Evolutionary conservation across 2,329 filamentous ascomycete species (phyloP), one percentile per base, ranked within the genome.

Genomic region (Fusarium sp.): DNA sequence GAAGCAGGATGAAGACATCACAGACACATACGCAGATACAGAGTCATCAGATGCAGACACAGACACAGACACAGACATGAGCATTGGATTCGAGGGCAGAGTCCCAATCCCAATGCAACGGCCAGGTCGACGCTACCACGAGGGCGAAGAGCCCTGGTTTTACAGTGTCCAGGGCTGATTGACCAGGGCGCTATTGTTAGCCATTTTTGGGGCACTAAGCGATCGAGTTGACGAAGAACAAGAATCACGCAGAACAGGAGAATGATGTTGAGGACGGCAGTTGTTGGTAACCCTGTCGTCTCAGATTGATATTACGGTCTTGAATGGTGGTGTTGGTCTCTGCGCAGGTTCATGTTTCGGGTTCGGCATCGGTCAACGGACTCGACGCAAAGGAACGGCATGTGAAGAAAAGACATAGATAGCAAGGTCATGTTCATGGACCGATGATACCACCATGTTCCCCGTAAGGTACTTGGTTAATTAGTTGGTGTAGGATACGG

Each of bases 101-200:
- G 77, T 92, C 31, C 89, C 89, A 35, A 81, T 91, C 20, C 91
- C 91, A 2, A 90, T 93, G 81, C 74, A 82, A 71, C 78, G 83
- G 63, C 90, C 91, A 14, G 87, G 85, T 17, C 78, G 81, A 51
- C 72, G 70, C 54, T 89, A 88, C 72, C 79, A 74, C 15, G 78
- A 69, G 66, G 67, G 69, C 46, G 75, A 78, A 55, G 71, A 74
- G 65, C 82, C 82, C 21, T 84, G 82, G 82, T 82, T 83, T 60
- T 83, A 78, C 62, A 69, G 48, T 57, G 60, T 56, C 31, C 70
- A 71, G 66, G 48, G 56, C 41, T 77, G 70, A 75, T 49, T 31
- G 55, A 58, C 46, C 48, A 64, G 63, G 55, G 65, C 52, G 57
- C 61, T 21, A 35, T 40, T 51, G 57, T 56, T 62, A 52, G 37